phyloP scores from a whole-genome alignment of 1,284 basidiomycete genomes.

The Xerocomus nothofagi region DNA sequence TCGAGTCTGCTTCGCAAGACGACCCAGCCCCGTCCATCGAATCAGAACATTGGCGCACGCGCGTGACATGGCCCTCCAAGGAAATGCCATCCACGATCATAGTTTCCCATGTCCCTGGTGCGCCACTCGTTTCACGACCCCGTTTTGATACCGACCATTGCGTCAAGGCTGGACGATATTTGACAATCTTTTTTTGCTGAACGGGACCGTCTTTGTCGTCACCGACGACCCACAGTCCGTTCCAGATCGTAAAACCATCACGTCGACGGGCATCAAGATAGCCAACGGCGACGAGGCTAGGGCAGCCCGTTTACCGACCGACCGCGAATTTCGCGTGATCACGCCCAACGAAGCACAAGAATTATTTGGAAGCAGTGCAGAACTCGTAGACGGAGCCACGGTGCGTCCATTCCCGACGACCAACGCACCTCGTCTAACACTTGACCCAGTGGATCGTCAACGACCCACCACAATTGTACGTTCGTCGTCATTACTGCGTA shows the following conservation, averaged over 20 bases:
- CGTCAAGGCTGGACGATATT: conserved; percentile 79
- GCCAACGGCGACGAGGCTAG: conserved; percentile 46
- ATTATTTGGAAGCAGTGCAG: conserved; percentile 67
- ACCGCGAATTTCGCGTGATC: conserved; percentile 77
- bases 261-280: conserved; percentile 55
- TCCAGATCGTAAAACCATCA: conserved; percentile 56
- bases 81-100: conserved; percentile 56
- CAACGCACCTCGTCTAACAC: conserved; percentile 3
- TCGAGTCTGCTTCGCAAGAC: conserved; percentile 3
- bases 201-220: conserved; percentile 77
- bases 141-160: background rate
- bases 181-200: conserved; percentile 73
- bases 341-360: conserved; percentile 63
- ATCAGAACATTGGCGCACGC: conserved; percentile 33
- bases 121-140: background rate
- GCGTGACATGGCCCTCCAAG: conserved; percentile 40
- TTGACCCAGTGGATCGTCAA: conserved; percentile 66
- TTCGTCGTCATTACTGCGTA: conserved; percentile 8
- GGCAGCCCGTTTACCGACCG: conserved; percentile 58
- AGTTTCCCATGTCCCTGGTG: conserved; percentile 64
- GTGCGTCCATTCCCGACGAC: conserved; percentile 37
- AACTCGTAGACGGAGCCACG: conserved; percentile 64
- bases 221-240: conserved; percentile 53
- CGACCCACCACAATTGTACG: conserved; percentile 82
- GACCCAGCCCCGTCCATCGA: conserved; percentile 12